phyloP scores from a whole-genome alignment of 2,329 filamentous ascomycete species.

The Nigrospora sphaerica region DNA sequence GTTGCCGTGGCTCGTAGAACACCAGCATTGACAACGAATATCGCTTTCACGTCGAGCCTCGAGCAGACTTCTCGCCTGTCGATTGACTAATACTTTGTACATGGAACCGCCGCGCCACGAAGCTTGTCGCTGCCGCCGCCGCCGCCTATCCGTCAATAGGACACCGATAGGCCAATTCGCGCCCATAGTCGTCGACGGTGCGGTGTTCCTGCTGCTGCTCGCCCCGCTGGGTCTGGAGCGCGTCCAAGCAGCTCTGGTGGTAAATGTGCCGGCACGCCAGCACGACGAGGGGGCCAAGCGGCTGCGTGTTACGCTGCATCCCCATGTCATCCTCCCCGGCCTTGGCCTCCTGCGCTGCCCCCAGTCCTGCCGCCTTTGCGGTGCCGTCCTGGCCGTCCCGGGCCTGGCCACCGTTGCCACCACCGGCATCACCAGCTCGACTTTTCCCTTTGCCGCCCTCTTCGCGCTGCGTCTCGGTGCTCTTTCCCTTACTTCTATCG shows the following conservation, averaged over 20 bases:
- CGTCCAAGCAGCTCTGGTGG: constrained; percentile 62
- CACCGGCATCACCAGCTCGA: constrained; percentile 6
- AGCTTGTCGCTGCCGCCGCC: neutral
- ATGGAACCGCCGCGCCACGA: too few relatives aligned
- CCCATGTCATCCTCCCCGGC: too few relatives aligned
- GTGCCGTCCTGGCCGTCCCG: too few relatives aligned
- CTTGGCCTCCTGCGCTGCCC: too few relatives aligned
- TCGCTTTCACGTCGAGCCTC: too few relatives aligned
- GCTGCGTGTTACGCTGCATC: constrained; percentile 19
- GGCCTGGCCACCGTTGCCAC: too few relatives aligned
- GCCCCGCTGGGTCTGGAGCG: constrained; percentile 48
- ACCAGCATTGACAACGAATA: too few relatives aligned
- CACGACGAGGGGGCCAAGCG: constrained; percentile 59
- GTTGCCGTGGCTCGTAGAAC: too few relatives aligned
- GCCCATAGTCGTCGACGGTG: constrained; percentile 33
- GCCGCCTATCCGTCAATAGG: constrained; percentile 44
- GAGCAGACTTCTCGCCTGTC: too few relatives aligned
- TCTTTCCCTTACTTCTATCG: constrained; percentile 29
- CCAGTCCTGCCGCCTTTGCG: too few relatives aligned
- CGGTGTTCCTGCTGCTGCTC: constrained; percentile 29
- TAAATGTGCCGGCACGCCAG: constrained; percentile 66
- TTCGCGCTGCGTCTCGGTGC: constrained; percentile 21
- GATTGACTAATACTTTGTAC: too few relatives aligned
- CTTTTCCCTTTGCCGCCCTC: constrained; percentile 26
- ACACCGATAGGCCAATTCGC: constrained; percentile 45